phyloP scores from a whole-genome alignment of 352 stramenopile genomes.

The Globisporangium canariense region DNA sequence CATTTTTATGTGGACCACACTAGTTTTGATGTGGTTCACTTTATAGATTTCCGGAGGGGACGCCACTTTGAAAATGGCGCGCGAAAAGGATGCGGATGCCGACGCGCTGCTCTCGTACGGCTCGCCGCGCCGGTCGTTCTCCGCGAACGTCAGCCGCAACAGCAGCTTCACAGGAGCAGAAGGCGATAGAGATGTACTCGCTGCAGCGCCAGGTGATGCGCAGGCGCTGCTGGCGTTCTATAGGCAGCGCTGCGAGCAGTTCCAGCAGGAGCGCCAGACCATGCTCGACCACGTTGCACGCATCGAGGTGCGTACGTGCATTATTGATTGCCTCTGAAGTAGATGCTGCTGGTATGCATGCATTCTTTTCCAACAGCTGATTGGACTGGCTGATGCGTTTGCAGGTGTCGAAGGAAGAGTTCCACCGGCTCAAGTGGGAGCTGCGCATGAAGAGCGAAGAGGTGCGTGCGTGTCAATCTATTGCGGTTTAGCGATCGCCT shows the following conservation, averaged over 20 bases:
- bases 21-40: constrained; percentile 1
- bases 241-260: constrained; percentile 57
- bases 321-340: background rate
- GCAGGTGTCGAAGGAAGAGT: constrained; percentile 73
- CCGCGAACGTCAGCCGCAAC: constrained; percentile 18
- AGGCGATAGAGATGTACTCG: background rate
- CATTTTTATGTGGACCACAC: background rate
- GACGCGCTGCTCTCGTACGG: constrained; percentile 55
- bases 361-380: background rate
- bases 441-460: constrained; percentile 61
- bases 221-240: constrained; percentile 59
- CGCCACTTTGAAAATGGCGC: constrained; percentile 6
- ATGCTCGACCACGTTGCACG: constrained; percentile 50
- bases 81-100: constrained; percentile 25
- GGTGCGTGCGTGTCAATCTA: constrained; percentile 20
- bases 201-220: constrained; percentile 14
- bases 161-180: background rate
- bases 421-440: constrained; percentile 74
- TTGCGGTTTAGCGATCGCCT: background rate
- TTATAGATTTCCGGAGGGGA: background rate
- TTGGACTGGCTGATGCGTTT: background rate
- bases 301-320: constrained; percentile 40
- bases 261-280: constrained; percentile 56
- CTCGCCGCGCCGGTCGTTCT: constrained; percentile 39
- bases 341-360: background rate